Evolutionary conservation across 2,329 filamentous ascomycete genomes (phyloP).

Genomic region (Fusarium sp.): DNA sequence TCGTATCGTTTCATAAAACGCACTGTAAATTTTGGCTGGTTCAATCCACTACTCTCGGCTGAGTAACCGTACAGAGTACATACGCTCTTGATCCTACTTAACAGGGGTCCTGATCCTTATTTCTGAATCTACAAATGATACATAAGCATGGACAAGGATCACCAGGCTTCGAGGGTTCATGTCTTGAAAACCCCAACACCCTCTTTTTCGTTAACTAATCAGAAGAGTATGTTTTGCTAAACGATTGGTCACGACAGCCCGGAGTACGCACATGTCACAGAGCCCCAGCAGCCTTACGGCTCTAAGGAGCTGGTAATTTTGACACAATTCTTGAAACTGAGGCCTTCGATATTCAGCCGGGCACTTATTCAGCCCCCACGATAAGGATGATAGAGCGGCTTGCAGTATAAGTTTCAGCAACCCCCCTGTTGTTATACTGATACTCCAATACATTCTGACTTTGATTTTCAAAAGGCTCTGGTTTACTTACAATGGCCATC

Average conservation of each 20-base stretch:
- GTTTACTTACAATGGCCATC: background rate
- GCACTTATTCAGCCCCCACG: background rate
- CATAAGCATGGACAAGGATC: background rate
- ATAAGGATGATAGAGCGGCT: background rate
- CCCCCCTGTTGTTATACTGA: background rate
- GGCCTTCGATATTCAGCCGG: background rate
- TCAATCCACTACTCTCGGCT: no score
- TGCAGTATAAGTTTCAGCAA: background rate
- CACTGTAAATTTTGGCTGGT: background rate
- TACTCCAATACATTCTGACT: no score
- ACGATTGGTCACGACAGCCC: no score
- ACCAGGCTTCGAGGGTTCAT: no score
- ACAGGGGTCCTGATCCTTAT: background rate
- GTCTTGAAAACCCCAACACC: no score
- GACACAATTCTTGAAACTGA: background rate
- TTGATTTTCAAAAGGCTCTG: background rate
- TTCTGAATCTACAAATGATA: background rate
- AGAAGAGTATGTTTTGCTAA: no score
- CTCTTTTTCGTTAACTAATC: no score
- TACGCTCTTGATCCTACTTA: background rate
- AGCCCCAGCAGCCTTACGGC: no score
- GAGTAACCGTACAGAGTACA: no score
- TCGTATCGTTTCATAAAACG: background rate
- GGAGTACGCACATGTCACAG: no score
- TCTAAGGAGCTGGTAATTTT: no score